These are phyloP conservation scores for Acidomyces sp. DNA, from an alignment of 495 filamentous ascomycete genomes.

Conservation along the genomic window DNA sequence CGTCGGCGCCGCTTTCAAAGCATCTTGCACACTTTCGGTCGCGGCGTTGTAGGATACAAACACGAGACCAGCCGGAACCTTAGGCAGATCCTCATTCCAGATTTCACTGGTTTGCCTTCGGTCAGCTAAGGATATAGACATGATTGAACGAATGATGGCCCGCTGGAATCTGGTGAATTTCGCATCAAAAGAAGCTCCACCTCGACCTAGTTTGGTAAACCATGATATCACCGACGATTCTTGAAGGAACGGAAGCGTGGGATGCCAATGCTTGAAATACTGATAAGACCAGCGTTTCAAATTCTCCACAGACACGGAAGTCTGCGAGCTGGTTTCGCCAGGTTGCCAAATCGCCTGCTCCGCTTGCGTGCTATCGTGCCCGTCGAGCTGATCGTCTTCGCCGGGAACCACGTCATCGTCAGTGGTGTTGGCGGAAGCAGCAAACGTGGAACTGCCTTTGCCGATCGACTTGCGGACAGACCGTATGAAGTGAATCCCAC, in stretches of 20 bases:
- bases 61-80: background rate
- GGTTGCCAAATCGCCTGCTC: no score
- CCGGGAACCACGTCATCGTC: background rate
- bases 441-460: slow-evolving; percentile 30
- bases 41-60: background rate
- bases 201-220: background rate
- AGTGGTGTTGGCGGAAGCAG: no score
- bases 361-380: no score
- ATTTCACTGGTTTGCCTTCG: slow-evolving; percentile 24
- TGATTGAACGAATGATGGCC: slow-evolving; percentile 36
- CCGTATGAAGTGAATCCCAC: slow-evolving; percentile 38
- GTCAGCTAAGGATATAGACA: slow-evolving; percentile 31
- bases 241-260: background rate
- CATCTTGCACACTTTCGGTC: background rate
- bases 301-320: no score
- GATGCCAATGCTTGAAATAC: background rate
- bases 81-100: slow-evolving; percentile 19
- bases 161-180: slow-evolving; percentile 32
- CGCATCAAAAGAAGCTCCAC: slow-evolving; percentile 1
- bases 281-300: background rate
- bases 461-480: slow-evolving; percentile 36
- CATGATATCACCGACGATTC: background rate
- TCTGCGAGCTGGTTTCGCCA: no score
- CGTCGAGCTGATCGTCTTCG: background rate
- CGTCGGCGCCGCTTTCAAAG: slow-evolving; percentile 21